Evolutionary conservation across 768 basidiomycete species (phyloP).

Genomic region (Mycena latifolia): DNA sequence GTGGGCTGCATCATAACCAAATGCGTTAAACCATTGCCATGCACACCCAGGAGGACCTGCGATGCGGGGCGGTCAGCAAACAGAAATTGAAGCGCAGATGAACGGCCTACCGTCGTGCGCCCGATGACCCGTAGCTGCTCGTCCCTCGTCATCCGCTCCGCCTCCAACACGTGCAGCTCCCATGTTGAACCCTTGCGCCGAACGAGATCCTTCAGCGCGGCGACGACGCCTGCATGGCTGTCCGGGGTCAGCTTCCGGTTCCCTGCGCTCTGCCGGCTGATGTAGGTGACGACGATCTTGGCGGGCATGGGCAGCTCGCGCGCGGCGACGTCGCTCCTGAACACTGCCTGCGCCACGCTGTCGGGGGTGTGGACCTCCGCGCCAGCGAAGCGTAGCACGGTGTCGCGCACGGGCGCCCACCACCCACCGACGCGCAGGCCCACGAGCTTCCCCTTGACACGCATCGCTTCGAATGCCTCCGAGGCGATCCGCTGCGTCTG

Average conservation of each 20-base stretch:
- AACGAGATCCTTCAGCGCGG: constrained; percentile 64
- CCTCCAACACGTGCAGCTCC: constrained; percentile 72
- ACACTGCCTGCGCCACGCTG: constrained; percentile 21
- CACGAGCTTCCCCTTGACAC: constrained; percentile 43
- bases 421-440: constrained; percentile 66
- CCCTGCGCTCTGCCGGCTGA: constrained; percentile 70
- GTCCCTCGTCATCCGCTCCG: constrained; percentile 79
- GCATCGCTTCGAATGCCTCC: constrained; percentile 72
- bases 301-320: constrained; percentile 55
- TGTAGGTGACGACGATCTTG: constrained; percentile 77
- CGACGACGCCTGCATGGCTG: constrained; percentile 68
- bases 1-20: constrained; percentile 88
- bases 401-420: constrained; percentile 81
- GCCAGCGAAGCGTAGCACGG: constrained; percentile 78
- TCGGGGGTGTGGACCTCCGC: constrained; percentile 44
- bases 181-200: constrained; percentile 56
- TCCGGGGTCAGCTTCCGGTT: constrained; percentile 65
- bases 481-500: constrained; percentile 80
- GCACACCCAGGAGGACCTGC: constrained; percentile 78
- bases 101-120: constrained; percentile 77
- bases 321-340: constrained; percentile 29
- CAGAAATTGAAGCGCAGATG: not conserved
- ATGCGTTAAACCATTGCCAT: constrained; percentile 88
- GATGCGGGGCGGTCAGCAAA: constrained; percentile 14
- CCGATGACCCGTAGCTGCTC: constrained; percentile 77